Conservation (phyloP, 305 asterid genomes). For the Striga hermonthica region DNA sequence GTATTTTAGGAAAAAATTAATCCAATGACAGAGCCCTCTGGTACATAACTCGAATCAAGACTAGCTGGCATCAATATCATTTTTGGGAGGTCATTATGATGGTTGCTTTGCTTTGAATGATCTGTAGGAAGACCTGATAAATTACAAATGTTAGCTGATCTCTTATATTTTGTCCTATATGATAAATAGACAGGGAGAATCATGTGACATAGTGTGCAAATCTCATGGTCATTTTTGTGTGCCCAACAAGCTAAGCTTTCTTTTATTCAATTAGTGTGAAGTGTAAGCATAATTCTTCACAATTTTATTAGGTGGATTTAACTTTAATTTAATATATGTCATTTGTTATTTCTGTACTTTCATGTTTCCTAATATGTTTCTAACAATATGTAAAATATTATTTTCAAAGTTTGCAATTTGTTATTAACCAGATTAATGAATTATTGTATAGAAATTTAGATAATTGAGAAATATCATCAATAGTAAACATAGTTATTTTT, state of each 20-base stretch:
- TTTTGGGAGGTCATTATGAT: constrained; percentile 57
- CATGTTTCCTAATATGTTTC: no score
- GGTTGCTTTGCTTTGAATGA: constrained; percentile 22
- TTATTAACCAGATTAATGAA: no score
- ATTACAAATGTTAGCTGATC: constrained; percentile 25
- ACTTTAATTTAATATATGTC: neutral
- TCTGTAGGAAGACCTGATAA: constrained; percentile 18
- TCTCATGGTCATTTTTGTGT: constrained; percentile 79
- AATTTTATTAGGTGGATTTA: constrained; percentile 1
- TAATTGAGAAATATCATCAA: no score
- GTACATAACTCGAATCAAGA: constrained; percentile 52
- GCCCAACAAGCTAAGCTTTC: constrained; percentile 82
- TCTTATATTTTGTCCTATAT: constrained; percentile 29
- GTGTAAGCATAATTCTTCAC: constrained; percentile 46
- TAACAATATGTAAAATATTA: no score
- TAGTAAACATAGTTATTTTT: no score
- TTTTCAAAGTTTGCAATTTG: no score
- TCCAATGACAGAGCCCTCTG: constrained; percentile 49
- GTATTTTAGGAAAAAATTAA: no score
- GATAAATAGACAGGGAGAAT: constrained; percentile 71
- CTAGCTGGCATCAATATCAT: constrained; percentile 66
- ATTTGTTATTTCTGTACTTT: neutral
- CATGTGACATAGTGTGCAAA: constrained; percentile 76
- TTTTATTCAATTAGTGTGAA: constrained; percentile 69
- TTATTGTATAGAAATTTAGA: no score